Base-by-base conservation (phyloP, 169 alveolate species). In the Condylostoma magnum region DNA sequence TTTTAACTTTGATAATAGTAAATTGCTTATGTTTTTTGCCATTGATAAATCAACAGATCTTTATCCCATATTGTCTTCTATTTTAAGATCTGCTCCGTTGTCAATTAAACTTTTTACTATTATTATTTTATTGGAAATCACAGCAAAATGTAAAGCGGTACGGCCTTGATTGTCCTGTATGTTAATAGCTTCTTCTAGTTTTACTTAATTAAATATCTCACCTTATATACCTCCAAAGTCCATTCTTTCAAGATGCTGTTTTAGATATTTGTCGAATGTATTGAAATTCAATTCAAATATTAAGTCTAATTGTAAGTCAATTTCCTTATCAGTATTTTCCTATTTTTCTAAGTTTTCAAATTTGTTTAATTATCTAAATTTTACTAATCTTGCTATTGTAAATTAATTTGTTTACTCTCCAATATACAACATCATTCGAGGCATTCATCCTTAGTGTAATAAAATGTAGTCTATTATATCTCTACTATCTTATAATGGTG, bases 111-210 rank as follows among this genome's bases (percentile, higher is more conserved):
- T 46, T 20, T 63, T 34, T 10, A 78, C 58, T 33, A 66, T 53
- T 1, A 53, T 48, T 38, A 51, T 54, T 47, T 48, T 57, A 41
- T 69, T 66, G 41, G 20, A 15, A 34, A 20, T 53, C 56, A 69
- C 72, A 0, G 86, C 86, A 63, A 79, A 28, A 56, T 79, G 86
- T n/a, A 79, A 48, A 31, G 86, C 72, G 8, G 86, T 79, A 47
- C 68, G 22, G 2, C 82, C 86, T 15, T 48, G 37, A 22, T 55
- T 43, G 65, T 79, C 78, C 38, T 10, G 22, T n/a, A 53, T 54
- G 31, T 73, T 68, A 31, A 79, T 63, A 3, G 4, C 31, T 15
- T 57, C 51, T 57, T 30, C 27, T n/a, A 18, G 46, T 4, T 28
- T 36, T 57, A 22, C 37, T 57, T 22, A 22, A 31, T 37, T 27